A percentile compares a stretch with the other conserved stretches of the same genome.
These are phyloP conservation scores for Astragalus glycyphyllos DNA, from an alignment of 306 rosid genomes.

Conservation along the genomic window DNA sequence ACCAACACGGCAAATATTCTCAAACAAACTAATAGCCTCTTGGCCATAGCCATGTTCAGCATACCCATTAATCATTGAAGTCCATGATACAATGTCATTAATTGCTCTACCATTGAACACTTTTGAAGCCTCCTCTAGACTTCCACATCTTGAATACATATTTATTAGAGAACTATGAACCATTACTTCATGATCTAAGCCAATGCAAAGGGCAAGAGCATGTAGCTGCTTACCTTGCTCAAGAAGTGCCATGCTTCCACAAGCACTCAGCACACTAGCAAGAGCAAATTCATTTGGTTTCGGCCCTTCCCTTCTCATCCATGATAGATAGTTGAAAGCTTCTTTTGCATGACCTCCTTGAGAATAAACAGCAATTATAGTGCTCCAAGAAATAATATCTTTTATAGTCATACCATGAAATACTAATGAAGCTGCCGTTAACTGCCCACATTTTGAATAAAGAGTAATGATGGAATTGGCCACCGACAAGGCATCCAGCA, in stretches of 20 bases:
- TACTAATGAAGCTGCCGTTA: conserved; percentile 60
- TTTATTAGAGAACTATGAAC: conserved; percentile 68
- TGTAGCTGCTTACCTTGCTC: conserved; percentile 82
- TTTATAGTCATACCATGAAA: conserved; percentile 55
- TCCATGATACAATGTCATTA: conserved; percentile 71
- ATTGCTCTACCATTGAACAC: conserved; percentile 43
- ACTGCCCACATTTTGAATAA: conserved; percentile 70
- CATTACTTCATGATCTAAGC: conserved; percentile 58
- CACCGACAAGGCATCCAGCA: conserved; percentile 58
- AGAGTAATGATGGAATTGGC: background rate
- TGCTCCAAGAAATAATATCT: conserved; percentile 86
- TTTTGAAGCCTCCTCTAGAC: conserved; percentile 61
- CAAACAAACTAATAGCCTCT: conserved; percentile 73
- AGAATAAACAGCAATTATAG: conserved; percentile 74
- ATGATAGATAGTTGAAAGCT: conserved; percentile 64
- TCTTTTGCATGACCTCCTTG: conserved; percentile 75
- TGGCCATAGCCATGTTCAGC: conserved; percentile 70
- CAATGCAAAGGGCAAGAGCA: conserved; percentile 62
- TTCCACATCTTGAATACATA: conserved; percentile 81
- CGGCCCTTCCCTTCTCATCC: conserved; percentile 77
- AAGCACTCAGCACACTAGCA: conserved; percentile 73
- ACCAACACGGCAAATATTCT: conserved; percentile 56
- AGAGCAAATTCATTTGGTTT: conserved; percentile 78
- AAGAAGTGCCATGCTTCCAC: conserved; percentile 81
- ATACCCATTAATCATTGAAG: conserved; percentile 81